Evolutionary conservation across 495 filamentous ascomycete species (phyloP).

Genomic region (Aspergillus hancockii): DNA sequence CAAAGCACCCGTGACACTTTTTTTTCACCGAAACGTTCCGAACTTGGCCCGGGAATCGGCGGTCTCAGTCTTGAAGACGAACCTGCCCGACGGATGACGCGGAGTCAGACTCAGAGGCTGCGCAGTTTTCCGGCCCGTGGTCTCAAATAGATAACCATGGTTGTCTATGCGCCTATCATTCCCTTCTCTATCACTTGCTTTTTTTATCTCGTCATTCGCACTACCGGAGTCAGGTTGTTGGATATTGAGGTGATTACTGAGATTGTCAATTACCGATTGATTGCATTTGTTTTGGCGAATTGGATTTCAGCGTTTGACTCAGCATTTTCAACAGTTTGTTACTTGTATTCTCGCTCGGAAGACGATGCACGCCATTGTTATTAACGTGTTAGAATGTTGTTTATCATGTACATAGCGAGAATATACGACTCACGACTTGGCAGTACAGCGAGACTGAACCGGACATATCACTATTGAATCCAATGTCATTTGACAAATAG

Average conservation of each 20-base stretch:
- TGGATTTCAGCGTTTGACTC: background rate
- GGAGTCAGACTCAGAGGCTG: slow-evolving; percentile 41
- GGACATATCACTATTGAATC: slow-evolving; percentile 4
- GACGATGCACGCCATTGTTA: background rate
- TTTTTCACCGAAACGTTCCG: slow-evolving; percentile 36
- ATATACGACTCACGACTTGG: slow-evolving; percentile 18
- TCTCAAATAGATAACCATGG: slow-evolving; percentile 6
- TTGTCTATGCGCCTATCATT: slow-evolving; percentile 1
- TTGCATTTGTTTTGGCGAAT: background rate
- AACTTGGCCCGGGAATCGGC: slow-evolving; percentile 41
- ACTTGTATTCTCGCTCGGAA: background rate
- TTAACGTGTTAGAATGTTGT: background rate
- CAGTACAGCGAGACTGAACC: background rate
- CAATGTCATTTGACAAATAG: background rate
- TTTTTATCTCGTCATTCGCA: slow-evolving; percentile 8
- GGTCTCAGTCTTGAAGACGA: slow-evolving; percentile 46
- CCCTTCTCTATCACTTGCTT: slow-evolving; percentile 1
- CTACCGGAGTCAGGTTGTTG: slow-evolving; percentile 5
- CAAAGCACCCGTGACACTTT: slow-evolving; percentile 20
- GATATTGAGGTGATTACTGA: background rate
- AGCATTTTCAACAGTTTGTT: background rate
- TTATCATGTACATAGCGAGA: slow-evolving; percentile 12
- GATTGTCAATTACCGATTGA: background rate
- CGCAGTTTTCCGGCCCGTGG: background rate
- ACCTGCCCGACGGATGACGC: slow-evolving; percentile 40